Percentiles rank a stretch among this genome's conserved stretches.
These are phyloP conservation scores for Diversispora eburnea DNA, from an alignment of 192 early-diverging fungal species.

Conservation along the genomic window DNA sequence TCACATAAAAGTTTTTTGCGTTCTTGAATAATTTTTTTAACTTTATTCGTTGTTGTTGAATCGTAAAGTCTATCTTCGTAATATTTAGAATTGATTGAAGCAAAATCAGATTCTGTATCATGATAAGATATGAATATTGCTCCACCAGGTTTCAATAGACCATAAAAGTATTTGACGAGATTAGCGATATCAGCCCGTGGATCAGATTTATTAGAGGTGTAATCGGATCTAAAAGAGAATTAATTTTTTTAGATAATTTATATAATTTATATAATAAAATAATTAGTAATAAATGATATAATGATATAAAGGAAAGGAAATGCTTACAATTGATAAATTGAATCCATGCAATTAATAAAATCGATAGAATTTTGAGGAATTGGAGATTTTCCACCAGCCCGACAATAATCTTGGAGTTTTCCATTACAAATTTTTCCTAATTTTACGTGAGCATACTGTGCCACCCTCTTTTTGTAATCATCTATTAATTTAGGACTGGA, in stretches of 20 bases:
- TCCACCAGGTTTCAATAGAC: not conserved
- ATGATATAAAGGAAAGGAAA: not conserved
- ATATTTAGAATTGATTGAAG: not conserved
- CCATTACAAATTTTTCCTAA: not conserved
- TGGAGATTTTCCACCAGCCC: not conserved
- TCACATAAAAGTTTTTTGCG: not conserved
- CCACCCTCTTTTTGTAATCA: not conserved
- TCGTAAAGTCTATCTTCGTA: not conserved
- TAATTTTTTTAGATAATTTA: not conserved
- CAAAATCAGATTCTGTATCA: not conserved
- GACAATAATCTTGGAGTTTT: not conserved
- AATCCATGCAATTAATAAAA: constrained; percentile 4
- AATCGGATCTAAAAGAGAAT: not conserved
- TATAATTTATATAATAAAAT: no score
- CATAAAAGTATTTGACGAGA: not conserved
- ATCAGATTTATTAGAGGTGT: not conserved
- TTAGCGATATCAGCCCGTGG: not conserved
- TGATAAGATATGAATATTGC: not conserved
- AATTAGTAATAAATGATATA: not conserved
- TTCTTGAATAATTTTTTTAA: not conserved
- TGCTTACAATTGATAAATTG: not conserved
- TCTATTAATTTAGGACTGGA: not conserved
- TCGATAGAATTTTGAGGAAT: not conserved
- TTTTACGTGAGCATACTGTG: not conserved
- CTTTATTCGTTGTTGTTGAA: not conserved